phyloP scores from a whole-genome alignment of 2,329 filamentous ascomycete genomes.

The Fusarium sp. region DNA sequence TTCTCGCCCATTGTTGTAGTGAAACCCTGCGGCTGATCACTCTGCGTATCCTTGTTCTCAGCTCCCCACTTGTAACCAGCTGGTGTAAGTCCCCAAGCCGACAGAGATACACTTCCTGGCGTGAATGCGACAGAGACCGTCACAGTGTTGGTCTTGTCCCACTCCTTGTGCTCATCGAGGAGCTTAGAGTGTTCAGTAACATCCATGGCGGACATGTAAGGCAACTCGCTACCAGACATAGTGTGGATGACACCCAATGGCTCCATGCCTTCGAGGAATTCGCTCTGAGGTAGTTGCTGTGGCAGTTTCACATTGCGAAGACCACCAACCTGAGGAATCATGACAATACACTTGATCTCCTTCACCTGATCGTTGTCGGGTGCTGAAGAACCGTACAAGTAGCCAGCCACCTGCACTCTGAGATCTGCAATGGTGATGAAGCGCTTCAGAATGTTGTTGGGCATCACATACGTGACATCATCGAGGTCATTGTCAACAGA shows the following conservation, averaged over 20 bases:
- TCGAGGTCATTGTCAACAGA: conserved; percentile 93
- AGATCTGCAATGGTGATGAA: conserved; percentile 98
- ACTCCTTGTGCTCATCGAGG: conserved; percentile 78
- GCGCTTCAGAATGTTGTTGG: conserved; percentile 97
- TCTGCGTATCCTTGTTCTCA: conserved; percentile 92
- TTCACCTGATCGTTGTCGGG: conserved; percentile 97
- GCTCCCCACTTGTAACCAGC: conserved; percentile 96
- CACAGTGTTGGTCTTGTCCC: conserved; percentile 85
- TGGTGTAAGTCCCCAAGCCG: conserved; percentile 92
- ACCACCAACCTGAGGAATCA: conserved; percentile 96
- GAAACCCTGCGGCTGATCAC: conserved; percentile 95
- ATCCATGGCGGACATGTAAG: conserved; percentile 95
- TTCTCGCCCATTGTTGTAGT: conserved; percentile 93
- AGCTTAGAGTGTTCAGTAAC: conserved; percentile 94
- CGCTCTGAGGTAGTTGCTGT: conserved; percentile 89
- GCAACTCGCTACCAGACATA: conserved; percentile 91
- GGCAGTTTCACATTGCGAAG: conserved; percentile 92
- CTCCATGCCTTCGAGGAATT: conserved; percentile 87
- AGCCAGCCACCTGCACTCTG: conserved; percentile 94
- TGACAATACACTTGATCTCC: conserved; percentile 95
- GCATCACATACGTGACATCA: conserved; percentile 97
- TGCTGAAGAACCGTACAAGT: conserved; percentile 92
- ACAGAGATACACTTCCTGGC: conserved; percentile 92
- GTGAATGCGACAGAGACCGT: conserved; percentile 98
- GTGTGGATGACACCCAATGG: conserved; percentile 96